Evolutionary conservation across 768 basidiomycete genomes (phyloP).

Genomic region (Tricholoma furcatifolium): DNA sequence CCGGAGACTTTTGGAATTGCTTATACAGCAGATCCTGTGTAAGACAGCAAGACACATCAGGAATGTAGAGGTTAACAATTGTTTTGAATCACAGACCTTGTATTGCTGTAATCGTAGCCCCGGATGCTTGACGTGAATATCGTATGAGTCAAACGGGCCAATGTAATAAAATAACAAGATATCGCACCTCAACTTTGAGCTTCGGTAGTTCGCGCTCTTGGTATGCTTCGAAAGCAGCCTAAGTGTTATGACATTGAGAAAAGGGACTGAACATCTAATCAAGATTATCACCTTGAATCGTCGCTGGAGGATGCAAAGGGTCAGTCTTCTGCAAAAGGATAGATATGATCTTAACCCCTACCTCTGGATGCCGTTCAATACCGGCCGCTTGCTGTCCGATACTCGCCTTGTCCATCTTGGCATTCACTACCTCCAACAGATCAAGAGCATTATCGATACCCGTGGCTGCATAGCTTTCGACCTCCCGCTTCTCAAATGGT

Average conservation of each 20-base stretch:
- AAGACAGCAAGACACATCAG: constrained; percentile 7
- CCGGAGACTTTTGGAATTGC: constrained; percentile 94
- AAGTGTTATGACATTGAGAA: constrained; percentile 9
- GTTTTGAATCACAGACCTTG: constrained; percentile 41
- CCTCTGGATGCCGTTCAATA: constrained; percentile 92
- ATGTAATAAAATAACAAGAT: not conserved
- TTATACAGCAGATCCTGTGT: constrained; percentile 82
- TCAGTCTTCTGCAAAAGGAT: constrained; percentile 2
- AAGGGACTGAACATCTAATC: constrained; percentile 2
- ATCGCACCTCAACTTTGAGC: constrained; percentile 66
- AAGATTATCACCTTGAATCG: constrained; percentile 71
- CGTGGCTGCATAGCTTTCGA: constrained; percentile 77
- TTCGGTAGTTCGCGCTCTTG: constrained; percentile 83
- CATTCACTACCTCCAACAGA: constrained; percentile 83
- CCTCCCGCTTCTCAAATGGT: constrained; percentile 31
- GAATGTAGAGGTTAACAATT: not conserved
- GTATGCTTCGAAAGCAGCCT: constrained; percentile 91
- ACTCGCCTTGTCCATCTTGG: constrained; percentile 92
- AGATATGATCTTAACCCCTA: constrained; percentile 29
- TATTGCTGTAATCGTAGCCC: constrained; percentile 92
- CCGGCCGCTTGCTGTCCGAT: constrained; percentile 84
- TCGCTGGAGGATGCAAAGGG: constrained; percentile 46
- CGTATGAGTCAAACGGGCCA: not conserved
- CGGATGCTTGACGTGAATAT: constrained; percentile 60
- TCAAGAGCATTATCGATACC: constrained; percentile 92